Base-by-base conservation (phyloP, 768 basidiomycete species). In the Arthromyces matolae region DNA sequence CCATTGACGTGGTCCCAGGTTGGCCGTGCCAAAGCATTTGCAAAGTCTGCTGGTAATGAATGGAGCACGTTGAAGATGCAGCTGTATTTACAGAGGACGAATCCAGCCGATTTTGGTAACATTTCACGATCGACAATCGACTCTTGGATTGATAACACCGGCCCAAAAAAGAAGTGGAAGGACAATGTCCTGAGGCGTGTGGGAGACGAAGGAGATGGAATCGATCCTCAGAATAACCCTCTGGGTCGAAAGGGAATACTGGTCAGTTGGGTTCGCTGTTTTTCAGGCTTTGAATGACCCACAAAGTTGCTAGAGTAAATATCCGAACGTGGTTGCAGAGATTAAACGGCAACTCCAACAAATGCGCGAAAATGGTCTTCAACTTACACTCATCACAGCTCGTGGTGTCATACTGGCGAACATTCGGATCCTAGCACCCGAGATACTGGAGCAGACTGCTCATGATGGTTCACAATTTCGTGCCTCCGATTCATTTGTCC, bases 381-480 rank as follows among this genome's bases (percentile, higher is more conserved):
- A 33, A 18, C 32, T 33, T 3, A 33, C 32, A 10, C 10, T 33
- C 3, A 18, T 33, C 10, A 33, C 10, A 3, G 32, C 32, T 4
- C 32, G 9, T 4, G 32, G 32, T 3, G 32, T 33, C 10, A 33
- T 33, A 5, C 9, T 33, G 4, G 32, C 32, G 18, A 33, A 3
- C 3, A 33, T 33, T 12, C 4, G 9, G 9, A 33, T 33, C 18
- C 9, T 14, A 5, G 32, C 3, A 33, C 32, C 32, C 18, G 14
- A 33, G 3, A 33, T 33, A 5, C 32, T 33, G 3, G 9, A 33
- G 32, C 13, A 33, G 9, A 10, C 18, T 33, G 32, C 32, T 4
- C 13, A 10, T 4, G 60, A 65, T 43, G 68, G 68, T 3, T 50
- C 48, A 5, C 18, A n/a, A 1, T 70, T 72, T 50, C 42, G 40